A percentile compares a stretch with the other conserved stretches of the same genome.
Evolutionary conservation across 768 basidiomycete genomes (phyloP).

Genomic region (Wakefieldia striispora): DNA sequence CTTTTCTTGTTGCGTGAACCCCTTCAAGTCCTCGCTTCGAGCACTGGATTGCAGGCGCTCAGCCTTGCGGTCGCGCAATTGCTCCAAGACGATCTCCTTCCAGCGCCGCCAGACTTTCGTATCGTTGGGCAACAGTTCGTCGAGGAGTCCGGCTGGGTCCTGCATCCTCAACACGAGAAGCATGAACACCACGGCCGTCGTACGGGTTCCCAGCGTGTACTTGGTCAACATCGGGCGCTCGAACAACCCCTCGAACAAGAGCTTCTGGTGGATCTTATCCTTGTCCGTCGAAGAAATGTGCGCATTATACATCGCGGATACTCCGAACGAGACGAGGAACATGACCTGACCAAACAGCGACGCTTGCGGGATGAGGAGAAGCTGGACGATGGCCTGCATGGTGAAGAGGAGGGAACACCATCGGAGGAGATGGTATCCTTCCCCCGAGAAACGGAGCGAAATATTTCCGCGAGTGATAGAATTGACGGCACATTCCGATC

Average conservation of each 20-base stretch:
- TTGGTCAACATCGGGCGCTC: conserved; percentile 12
- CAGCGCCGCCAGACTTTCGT: conserved; percentile 20
- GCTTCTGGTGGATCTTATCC: conserved; percentile 12
- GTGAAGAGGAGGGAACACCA: conserved; percentile 22
- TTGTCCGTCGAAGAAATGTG: conserved; percentile 32
- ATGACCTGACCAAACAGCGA: conserved; percentile 29
- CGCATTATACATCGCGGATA: conserved; percentile 26
- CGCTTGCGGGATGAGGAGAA: conserved; percentile 29
- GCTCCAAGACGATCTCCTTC: conserved; percentile 14
- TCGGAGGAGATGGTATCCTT: conserved; percentile 11
- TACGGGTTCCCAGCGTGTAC: conserved; percentile 17
- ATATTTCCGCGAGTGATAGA: conserved; percentile 28
- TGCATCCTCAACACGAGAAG: conserved; percentile 10
- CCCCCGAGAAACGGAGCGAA: conserved; percentile 19
- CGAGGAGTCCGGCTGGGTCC: conserved; percentile 7
- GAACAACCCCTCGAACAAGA: conserved; percentile 13
- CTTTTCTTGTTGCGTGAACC: conserved; percentile 8
- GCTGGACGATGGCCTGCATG: conserved; percentile 27
- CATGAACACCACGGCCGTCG: conserved; percentile 15
- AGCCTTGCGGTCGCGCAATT: background rate
- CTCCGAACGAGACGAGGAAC: conserved; percentile 27
- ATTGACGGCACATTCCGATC: conserved; percentile 28
- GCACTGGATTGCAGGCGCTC: background rate
- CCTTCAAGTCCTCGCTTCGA: background rate
- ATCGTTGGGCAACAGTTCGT: conserved; percentile 19